Evolutionary conservation across 2,329 filamentous ascomycete species (phyloP).

Genomic region (Pseudocercospora fijiensis): DNA sequence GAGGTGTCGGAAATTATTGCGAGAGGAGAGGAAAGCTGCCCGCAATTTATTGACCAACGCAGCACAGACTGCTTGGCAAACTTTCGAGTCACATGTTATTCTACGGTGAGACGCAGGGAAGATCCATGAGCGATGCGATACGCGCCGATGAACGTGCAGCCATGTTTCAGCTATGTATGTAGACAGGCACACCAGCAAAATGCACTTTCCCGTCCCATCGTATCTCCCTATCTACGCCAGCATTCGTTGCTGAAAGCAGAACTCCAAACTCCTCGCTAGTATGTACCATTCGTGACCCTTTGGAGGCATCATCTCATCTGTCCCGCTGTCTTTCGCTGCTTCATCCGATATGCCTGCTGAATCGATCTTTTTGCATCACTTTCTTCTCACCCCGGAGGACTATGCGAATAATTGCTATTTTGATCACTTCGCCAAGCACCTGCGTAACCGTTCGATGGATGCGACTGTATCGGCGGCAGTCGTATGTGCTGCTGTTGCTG

Average conservation of each 20-base stretch:
- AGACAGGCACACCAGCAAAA: background rate
- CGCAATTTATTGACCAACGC: background rate
- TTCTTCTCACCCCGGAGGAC: slow-evolving; percentile 13
- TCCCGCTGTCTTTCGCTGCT: background rate
- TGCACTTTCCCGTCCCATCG: background rate
- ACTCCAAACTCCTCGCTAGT: slow-evolving; percentile 6
- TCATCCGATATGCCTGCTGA: background rate
- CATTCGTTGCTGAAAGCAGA: slow-evolving; percentile 1
- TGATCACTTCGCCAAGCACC: slow-evolving; percentile 17
- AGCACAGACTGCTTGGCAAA: background rate
- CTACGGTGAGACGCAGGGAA: background rate
- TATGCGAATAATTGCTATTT: slow-evolving; percentile 19
- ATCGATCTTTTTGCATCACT: background rate
- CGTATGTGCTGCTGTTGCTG: slow-evolving; percentile 9
- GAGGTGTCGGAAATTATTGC: background rate
- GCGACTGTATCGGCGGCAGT: slow-evolving; percentile 17
- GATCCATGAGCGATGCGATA: background rate
- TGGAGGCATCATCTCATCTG: background rate
- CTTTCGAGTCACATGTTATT: background rate
- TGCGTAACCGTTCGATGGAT: slow-evolving; percentile 11
- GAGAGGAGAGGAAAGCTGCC: background rate
- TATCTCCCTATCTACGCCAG: background rate
- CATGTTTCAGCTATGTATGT: background rate
- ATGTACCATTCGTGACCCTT: background rate
- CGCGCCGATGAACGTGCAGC: background rate